A percentile compares a stretch with the other conserved stretches of the same genome.
Evolutionary conservation across 2,329 filamentous ascomycete genomes (phyloP).

Genomic region (Microascus cirrosus): DNA sequence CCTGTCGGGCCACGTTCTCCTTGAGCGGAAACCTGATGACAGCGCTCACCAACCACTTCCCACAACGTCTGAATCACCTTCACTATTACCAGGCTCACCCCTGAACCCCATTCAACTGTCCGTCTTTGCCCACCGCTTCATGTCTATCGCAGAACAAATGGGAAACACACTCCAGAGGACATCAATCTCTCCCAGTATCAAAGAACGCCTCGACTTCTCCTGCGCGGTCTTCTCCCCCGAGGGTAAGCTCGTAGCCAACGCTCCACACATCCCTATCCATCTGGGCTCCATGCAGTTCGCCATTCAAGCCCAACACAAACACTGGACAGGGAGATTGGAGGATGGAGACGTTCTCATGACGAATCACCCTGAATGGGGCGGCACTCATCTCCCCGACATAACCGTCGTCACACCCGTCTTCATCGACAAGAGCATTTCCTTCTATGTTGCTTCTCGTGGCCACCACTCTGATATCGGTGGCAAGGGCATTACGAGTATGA

Average conservation of each 20-base stretch:
- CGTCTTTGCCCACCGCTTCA: slow-evolving; percentile 74
- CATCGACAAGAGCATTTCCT: slow-evolving; percentile 36
- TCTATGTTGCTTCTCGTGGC: slow-evolving; percentile 70
- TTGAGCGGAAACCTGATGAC: slow-evolving; percentile 51
- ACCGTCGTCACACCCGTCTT: slow-evolving; percentile 74
- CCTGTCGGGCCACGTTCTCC: slow-evolving; percentile 78
- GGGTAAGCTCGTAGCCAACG: slow-evolving; percentile 67
- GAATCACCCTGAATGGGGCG: slow-evolving; percentile 74
- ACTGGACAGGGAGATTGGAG: slow-evolving; percentile 67
- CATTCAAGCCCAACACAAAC: slow-evolving; percentile 64
- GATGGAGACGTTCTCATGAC: slow-evolving; percentile 73
- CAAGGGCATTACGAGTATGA: slow-evolving; percentile 73
- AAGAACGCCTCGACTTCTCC: slow-evolving; percentile 73
- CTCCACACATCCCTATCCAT: slow-evolving; percentile 71
- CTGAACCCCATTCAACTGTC: slow-evolving; percentile 63
- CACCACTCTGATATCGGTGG: slow-evolving; percentile 83
- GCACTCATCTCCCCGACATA: slow-evolving; percentile 74
- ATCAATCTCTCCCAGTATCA: slow-evolving; percentile 70
- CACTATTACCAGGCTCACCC: neutral
- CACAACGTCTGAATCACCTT: neutral
- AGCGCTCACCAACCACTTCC: neutral
- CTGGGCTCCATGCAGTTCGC: slow-evolving; percentile 76
- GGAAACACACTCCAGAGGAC: slow-evolving; percentile 70
- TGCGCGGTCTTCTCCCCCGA: slow-evolving; percentile 69
- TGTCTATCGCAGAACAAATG: slow-evolving; percentile 82